Conservation (phyloP, 2,329 filamentous ascomycete species). For the Ascochyta lentis region DNA sequence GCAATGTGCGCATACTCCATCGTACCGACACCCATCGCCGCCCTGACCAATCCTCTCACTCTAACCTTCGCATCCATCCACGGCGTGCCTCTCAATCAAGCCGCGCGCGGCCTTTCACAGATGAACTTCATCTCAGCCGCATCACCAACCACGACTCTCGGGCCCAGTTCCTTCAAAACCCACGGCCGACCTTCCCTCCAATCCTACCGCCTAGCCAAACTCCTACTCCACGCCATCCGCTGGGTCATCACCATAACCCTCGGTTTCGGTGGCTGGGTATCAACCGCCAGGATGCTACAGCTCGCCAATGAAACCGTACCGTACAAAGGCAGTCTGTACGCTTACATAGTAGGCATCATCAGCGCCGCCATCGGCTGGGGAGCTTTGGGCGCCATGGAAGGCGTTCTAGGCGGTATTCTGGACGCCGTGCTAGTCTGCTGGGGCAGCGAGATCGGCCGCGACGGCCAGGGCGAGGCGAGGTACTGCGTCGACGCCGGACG, state of each 20-base stretch:
- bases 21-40: slow-evolving; percentile 82
- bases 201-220: slow-evolving; percentile 88
- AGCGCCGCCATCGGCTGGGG: slow-evolving; percentile 96
- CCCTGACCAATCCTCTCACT: slow-evolving; percentile 88
- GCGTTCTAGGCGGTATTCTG: slow-evolving; percentile 83
- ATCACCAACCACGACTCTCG: slow-evolving; percentile 73
- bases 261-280: slow-evolving; percentile 96
- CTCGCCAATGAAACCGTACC: slow-evolving; percentile 59
- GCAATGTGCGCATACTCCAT: slow-evolving; percentile 78
- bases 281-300: slow-evolving; percentile 80
- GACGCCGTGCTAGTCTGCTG: slow-evolving; percentile 93
- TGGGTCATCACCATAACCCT: slow-evolving; percentile 90
- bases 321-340: slow-evolving; percentile 82
- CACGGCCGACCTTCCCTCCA: slow-evolving; percentile 64
- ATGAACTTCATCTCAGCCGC: slow-evolving; percentile 80
- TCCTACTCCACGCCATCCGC: slow-evolving; percentile 87
- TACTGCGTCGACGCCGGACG: slow-evolving; percentile 93
- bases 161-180: slow-evolving; percentile 49
- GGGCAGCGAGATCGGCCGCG: slow-evolving; percentile 72
- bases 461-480: slow-evolving; percentile 69
- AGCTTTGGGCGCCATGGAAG: slow-evolving; percentile 88
- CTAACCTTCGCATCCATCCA: slow-evolving; percentile 95
- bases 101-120: slow-evolving; percentile 79
- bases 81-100: slow-evolving; percentile 78
- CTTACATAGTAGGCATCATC: slow-evolving; percentile 90